Evolutionary conservation across 208 protist species (phyloP).

Genomic region (Kentomonas sorsogonicus): DNA sequence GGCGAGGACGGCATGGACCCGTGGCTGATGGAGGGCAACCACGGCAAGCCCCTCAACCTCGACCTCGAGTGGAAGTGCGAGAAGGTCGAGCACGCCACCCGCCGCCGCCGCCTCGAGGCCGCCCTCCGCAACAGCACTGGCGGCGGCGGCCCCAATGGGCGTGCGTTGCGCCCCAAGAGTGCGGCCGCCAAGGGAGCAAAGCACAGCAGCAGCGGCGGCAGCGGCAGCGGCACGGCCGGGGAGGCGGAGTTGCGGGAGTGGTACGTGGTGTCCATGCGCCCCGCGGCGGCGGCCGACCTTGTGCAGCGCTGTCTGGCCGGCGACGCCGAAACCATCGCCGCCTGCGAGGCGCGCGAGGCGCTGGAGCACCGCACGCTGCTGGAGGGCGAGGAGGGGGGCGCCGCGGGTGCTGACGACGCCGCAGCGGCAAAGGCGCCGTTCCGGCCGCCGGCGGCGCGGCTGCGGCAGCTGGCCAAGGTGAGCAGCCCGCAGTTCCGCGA

Average conservation of each 20-base stretch:
- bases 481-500: constrained; percentile 68
- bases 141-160: not conserved
- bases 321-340: constrained; percentile 17
- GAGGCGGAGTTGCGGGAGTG: constrained; percentile 14
- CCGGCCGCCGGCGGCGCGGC: not conserved
- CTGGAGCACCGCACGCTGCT: constrained; percentile 15
- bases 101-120: constrained; percentile 1
- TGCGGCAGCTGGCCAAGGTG: constrained; percentile 12
- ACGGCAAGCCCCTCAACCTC: constrained; percentile 71
- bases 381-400: constrained; percentile 10
- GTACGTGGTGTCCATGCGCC: constrained; percentile 48
- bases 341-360: constrained; percentile 21
- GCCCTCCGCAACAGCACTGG: not conserved
- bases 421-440: not conserved
- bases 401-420: not conserved
- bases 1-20: constrained; percentile 99
- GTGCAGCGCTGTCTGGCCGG: constrained; percentile 35
- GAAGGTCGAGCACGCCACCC: constrained; percentile 18
- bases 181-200: not conserved
- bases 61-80: constrained; percentile 81
- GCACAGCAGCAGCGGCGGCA: not conserved
- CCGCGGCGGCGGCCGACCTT: constrained; percentile 42
- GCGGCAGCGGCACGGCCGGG: not conserved
- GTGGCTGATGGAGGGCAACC: constrained; percentile 94
- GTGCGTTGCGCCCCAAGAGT: too few species aligned